Percentiles rank a stretch among this genome's conserved stretches.
phyloP scores from a whole-genome alignment of 2,329 filamentous ascomycete species.

The Byssothecium circinans region DNA sequence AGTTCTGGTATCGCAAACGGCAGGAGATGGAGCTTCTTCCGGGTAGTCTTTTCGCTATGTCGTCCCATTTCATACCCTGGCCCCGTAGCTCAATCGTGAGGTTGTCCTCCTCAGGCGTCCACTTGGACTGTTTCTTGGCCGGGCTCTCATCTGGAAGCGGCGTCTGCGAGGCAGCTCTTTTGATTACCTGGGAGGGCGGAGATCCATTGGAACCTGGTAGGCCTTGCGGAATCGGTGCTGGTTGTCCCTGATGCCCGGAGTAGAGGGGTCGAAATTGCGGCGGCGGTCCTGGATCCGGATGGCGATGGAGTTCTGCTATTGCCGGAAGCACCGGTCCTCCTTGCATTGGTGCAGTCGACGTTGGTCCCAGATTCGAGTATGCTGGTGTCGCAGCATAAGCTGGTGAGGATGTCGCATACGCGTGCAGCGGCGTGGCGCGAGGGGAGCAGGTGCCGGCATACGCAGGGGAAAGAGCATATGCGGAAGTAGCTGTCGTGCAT shows the following conservation, averaged over 20 bases:
- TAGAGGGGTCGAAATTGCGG: constrained; percentile 44
- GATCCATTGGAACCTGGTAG: constrained; percentile 33
- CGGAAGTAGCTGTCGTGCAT: constrained; percentile 39
- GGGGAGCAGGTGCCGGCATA: constrained; percentile 35
- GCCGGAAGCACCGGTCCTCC: constrained; percentile 44
- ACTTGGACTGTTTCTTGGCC: constrained; percentile 76
- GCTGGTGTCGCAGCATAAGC: constrained; percentile 31
- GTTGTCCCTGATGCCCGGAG: constrained; percentile 40
- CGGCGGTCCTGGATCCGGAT: constrained; percentile 43
- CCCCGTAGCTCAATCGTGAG: constrained; percentile 89
- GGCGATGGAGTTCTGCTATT: constrained; percentile 41
- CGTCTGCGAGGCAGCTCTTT: constrained; percentile 42
- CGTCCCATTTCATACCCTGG: constrained; percentile 97
- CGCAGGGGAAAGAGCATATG: constrained; percentile 40
- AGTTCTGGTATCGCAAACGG: constrained; percentile 94
- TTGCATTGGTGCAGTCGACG: constrained; percentile 35
- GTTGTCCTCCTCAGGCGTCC: constrained; percentile 91
- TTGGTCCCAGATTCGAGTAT: constrained; percentile 28
- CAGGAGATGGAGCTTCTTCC: constrained; percentile 93
- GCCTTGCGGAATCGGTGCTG: constrained; percentile 19
- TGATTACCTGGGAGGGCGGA: constrained; percentile 37
- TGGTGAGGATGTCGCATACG: constrained; percentile 32
- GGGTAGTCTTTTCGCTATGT: constrained; percentile 88
- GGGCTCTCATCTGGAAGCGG: constrained; percentile 40
- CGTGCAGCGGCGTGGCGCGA: constrained; percentile 34